A percentile compares a stretch with the other conserved stretches of the same genome.
Evolutionary conservation across 208 protist genomes (phyloP).

Genomic region (Angomonas ambiguus): DNA sequence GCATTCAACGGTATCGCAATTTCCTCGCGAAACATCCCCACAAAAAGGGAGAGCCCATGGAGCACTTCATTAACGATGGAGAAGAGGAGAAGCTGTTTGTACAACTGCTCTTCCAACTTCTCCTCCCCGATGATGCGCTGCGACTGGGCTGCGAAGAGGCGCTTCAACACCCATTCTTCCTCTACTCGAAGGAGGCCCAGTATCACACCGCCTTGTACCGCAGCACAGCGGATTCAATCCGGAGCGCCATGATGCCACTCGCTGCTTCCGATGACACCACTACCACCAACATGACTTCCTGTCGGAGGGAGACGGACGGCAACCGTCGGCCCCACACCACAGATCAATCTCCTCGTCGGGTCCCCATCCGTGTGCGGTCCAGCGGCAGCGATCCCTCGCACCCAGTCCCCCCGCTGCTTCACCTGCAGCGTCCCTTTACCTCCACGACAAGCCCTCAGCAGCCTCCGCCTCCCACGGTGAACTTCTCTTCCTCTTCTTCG

Average conservation of each 20-base stretch:
- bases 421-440: neutral
- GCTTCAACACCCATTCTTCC: conserved; percentile 59
- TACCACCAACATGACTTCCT: too few species aligned
- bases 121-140: conserved; percentile 57
- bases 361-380: neutral
- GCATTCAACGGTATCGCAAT: neutral
- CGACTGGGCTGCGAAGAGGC: conserved; percentile 68
- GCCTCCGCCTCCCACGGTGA: neutral
- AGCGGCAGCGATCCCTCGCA: neutral
- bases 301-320: too few species aligned
- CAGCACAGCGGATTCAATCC: conserved; percentile 4
- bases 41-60: neutral
- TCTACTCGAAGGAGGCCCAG: conserved; percentile 2
- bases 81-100: conserved; percentile 46
- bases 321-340: neutral
- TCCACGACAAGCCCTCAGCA: neutral
- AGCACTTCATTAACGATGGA: neutral
- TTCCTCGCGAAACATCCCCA: neutral
- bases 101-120: conserved; percentile 57
- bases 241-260: neutral
- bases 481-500: neutral
- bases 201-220: conserved; percentile 12
- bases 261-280: too few species aligned
- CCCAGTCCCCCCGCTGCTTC: neutral
- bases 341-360: neutral